phyloP scores from a whole-genome alignment of 2,329 filamentous ascomycete species.

The Beauveria australis region DNA sequence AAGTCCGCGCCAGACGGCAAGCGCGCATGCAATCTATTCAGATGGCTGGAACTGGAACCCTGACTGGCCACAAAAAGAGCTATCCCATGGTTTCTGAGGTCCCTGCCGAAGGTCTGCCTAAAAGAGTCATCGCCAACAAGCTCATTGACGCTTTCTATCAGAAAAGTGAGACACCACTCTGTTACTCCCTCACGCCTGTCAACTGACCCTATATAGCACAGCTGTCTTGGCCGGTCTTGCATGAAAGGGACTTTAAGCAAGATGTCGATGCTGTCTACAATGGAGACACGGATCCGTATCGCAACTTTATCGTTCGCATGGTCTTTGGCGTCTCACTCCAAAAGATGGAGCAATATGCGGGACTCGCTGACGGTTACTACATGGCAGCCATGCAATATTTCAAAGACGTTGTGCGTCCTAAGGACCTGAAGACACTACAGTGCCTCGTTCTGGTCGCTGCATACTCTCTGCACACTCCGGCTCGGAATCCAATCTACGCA shows the following conservation, averaged over 20 bases:
- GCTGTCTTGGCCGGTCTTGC: slow-evolving; percentile 77
- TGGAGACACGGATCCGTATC: slow-evolving; percentile 67
- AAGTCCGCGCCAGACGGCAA: slow-evolving; percentile 51
- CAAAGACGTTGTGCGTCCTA: slow-evolving; percentile 74
- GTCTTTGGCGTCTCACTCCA: slow-evolving; percentile 92
- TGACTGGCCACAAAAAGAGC: slow-evolving; percentile 65
- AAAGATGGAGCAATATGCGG: slow-evolving; percentile 87
- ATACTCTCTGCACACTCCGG: slow-evolving; percentile 88
- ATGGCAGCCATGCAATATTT: slow-evolving; percentile 79
- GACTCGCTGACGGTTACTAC: slow-evolving; percentile 90
- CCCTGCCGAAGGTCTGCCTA: slow-evolving; percentile 68
- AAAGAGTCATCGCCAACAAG: slow-evolving; percentile 63
- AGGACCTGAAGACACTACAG: slow-evolving; percentile 84
- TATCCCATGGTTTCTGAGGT: slow-evolving; percentile 86
- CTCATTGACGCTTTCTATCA: slow-evolving; percentile 79
- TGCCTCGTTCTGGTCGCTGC: slow-evolving; percentile 81
- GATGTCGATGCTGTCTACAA: slow-evolving; percentile 77
- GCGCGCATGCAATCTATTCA: slow-evolving; percentile 52
- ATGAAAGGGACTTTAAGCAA: slow-evolving; percentile 68
- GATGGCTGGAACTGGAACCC: slow-evolving; percentile 34
- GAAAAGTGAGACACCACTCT: slow-evolving; percentile 52
- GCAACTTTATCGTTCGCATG: slow-evolving; percentile 84
- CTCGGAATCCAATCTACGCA: slow-evolving; percentile 86
- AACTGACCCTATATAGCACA: slow-evolving; percentile 51
- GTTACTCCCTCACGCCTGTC: background rate